Base-by-base conservation (phyloP, 2,329 filamentous ascomycete genomes). In the Phaeoacremonium minimum region DNA sequence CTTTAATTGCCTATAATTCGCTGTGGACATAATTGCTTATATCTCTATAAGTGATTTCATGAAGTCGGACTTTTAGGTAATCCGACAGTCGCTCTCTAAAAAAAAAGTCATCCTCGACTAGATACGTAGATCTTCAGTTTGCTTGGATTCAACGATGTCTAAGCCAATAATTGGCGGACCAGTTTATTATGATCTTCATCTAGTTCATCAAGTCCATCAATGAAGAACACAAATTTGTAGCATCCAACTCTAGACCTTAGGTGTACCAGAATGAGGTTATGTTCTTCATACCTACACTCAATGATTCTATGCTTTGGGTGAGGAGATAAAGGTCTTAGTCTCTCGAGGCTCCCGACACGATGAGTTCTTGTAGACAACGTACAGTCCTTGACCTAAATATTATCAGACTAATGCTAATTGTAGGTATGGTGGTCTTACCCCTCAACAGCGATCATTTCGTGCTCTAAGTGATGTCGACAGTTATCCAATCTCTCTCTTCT, bases 171-270 rank as follows among this genome's bases (percentile, higher is more conserved):
- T 39, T 30, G 1, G 31, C 38, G 15, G 43, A 33, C 0, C 45
- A 42, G 4, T 30, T 22, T 16, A 46, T 41, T n/a, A 47, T 45
- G 31, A 46, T n/a, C n/a, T n/a, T n/a, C n/a, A n/a, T n/a, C n/a
- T n/a, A n/a, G n/a, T n/a, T n/a, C n/a, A n/a, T n/a, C 46, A 5
- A 49, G 37, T 1, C 46, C 45, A 36, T 49, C 45, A 7, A 49
- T 46, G n/a, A 49, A 43, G 15, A 49, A 32, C 12, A 36, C 46
- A 9, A 45, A 46, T 7, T 37, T 37, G 15, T 30, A 16, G 2
- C 33, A 13, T 12, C 34, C 15, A 2, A 32, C 2, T 45, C 30
- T 3, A 53, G 40, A 1, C 50, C 49, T 4, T 35, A n/a, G n/a
- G n/a, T n/a, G n/a, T n/a, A n/a, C n/a, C n/a, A n/a, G n/a, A n/a